These are phyloP conservation scores for Corynespora cassiicola DNA, from an alignment of 2,329 filamentous ascomycete genomes.

Conservation along the genomic window DNA sequence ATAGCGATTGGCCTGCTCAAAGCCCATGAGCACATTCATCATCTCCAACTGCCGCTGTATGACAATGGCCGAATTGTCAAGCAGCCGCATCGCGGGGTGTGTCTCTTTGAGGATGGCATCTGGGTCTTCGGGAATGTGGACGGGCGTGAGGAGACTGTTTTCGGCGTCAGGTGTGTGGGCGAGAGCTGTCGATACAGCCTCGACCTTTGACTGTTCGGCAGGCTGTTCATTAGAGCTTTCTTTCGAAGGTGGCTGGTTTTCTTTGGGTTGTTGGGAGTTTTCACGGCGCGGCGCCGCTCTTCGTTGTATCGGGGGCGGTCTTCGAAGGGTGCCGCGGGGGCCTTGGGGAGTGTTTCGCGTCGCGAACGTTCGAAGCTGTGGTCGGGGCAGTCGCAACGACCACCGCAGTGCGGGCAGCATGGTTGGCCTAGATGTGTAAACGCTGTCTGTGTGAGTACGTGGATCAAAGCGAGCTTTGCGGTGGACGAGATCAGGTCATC, in stretches of 20 bases:
- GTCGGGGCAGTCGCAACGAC: slow-evolving; percentile 35
- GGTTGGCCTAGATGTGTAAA: too few relatives aligned
- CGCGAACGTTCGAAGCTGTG: slow-evolving; percentile 25
- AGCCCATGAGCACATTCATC: slow-evolving; percentile 71
- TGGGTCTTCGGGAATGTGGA: slow-evolving; percentile 67
- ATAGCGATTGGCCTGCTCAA: slow-evolving; percentile 72
- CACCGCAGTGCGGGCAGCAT: slow-evolving; percentile 36
- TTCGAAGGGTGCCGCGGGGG: slow-evolving; percentile 31
- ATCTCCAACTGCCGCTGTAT: slow-evolving; percentile 69
- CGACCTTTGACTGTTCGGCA: slow-evolving; percentile 38
- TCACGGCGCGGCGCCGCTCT: slow-evolving; percentile 7
- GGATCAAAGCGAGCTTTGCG: too few relatives aligned
- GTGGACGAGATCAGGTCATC: too few relatives aligned
- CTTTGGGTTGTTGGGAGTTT: slow-evolving; percentile 14
- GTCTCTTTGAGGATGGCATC: slow-evolving; percentile 63
- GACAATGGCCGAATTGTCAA: slow-evolving; percentile 67
- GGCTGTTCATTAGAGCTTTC: slow-evolving; percentile 11
- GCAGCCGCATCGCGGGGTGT: slow-evolving; percentile 64
- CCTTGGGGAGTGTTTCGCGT: slow-evolving; percentile 25
- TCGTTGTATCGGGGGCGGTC: slow-evolving; percentile 18
- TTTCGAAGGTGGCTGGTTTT: slow-evolving; percentile 10
- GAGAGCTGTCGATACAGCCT: slow-evolving; percentile 54
- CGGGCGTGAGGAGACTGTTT: slow-evolving; percentile 63
- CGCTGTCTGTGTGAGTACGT: neutral
- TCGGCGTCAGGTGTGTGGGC: slow-evolving; percentile 49